Base-by-base conservation (phyloP, 1,284 basidiomycete genomes). In the Fomitopsis schrenkii region DNA sequence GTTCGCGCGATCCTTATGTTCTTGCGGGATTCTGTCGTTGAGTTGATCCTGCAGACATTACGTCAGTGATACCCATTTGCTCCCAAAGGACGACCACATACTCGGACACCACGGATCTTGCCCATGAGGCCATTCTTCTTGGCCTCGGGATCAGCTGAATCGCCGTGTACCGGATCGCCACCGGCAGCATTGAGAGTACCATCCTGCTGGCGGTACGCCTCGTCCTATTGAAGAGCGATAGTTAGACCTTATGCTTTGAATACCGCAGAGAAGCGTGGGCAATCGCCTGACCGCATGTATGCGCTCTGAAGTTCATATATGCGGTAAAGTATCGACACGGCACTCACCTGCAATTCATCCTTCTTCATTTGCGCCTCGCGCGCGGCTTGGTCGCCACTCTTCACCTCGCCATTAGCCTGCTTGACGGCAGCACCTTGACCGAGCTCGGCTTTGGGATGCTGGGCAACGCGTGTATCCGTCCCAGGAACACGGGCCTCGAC, bases 1-100 rank as follows among this genome's bases (percentile, higher is more conserved):
- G 59, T 78, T 75, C 2, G 79, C 83, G 45, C 73, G 74, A 36
- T 87, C 84, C 67, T 85, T 85, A 65, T 88, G 86, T 66, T 88
- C 79, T 56, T 87, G 77, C 0, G 87, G 84, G 40, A 90, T 76
- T 19, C 77, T 77, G 58, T 86, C 82, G 35, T 73, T 68, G 5
- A 85, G 44, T n/a, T 76, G 75, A 59, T 80, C 79, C 80, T 83
- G 60, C 38, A 12, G 12, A 4, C 28, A 33, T 50, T 10, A 6
- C 19, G 15, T 50, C 28, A n/a, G 53, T 46, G 28, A 22, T 38
- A 36, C n/a, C 10, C 41, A 55, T 36, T 10, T 33, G n/a, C 22
- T 55, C 10, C 22, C n/a, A 8, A 46, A 12, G 2, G 35, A 22
- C 15, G 30, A 17, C 14, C 2, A 74, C 72, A 63, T 67, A 72